Base-by-base conservation (phyloP, 83 land plant species). In the Thuja plicata region DNA sequence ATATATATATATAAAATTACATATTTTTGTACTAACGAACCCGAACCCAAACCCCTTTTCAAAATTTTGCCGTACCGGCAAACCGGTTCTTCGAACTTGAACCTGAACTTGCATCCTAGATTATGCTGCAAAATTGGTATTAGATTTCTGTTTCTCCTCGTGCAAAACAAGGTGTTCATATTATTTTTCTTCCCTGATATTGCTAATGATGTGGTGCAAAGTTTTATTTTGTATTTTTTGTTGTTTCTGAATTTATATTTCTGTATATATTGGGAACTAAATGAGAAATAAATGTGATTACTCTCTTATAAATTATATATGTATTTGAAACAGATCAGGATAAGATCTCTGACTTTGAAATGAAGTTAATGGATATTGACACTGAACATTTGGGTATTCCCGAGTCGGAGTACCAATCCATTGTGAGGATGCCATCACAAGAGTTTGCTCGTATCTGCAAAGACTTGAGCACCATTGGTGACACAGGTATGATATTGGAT, bases 301-400 rank as follows among this genome's bases (percentile, higher is more conserved):
- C 38, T 76, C 3, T 11, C 79, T 76, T 11, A 76, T 76, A 15
- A 54, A 19, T 54, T 54, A 54, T 54, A 12, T 30, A 11, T 48
- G 24, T 83, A 48, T 43, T 70, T 11, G 71, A 73, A 79, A 32
- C 54, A 98, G 99, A 94, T 40, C 99, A 97, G 94, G 99, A 98
- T 86, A 98, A 97, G 88, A 97, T 98, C 21, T 90, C 99, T 0
- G 99, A 97, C 92, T 97, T 98, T 91, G 99, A 98, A 91, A 98
- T 98, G 99, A 98, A 98, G 93, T 93, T 98, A 81, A 97, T 97
- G 99, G 99, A 97, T 82, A 97, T 98, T 37, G 99, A 98, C 87
- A 98, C 98, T 80, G 99, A 98, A 94, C 99, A 97, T 86, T 91
- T 98, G 52, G 99, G 99, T 4, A 98, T 98, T 55, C 99, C 99